These are phyloP conservation scores for Aspergillus eucalypticola DNA, from an alignment of 2,329 filamentous ascomycete species.

Conservation along the genomic window DNA sequence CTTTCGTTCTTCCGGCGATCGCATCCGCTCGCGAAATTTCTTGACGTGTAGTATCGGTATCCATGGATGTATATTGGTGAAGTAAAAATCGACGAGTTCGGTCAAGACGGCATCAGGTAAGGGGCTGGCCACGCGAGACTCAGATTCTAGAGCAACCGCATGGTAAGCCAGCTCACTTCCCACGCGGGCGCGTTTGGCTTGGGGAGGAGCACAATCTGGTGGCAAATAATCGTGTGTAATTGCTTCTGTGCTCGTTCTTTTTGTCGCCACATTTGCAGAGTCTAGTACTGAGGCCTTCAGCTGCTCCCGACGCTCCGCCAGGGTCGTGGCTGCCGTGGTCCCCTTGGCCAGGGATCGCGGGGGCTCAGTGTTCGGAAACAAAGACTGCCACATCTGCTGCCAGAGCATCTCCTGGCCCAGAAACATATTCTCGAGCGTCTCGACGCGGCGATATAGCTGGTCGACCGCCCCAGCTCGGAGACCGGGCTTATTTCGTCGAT, in stretches of 20 bases:
- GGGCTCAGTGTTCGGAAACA: background rate
- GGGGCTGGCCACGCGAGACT: too few species aligned
- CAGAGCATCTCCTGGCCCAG: constrained; percentile 23
- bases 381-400: constrained; percentile 20
- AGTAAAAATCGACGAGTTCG: constrained; percentile 33
- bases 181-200: too few species aligned
- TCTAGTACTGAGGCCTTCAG: too few species aligned
- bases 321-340: too few species aligned
- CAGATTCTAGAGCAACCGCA: too few species aligned
- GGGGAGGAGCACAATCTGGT: too few species aligned
- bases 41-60: constrained; percentile 36
- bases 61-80: constrained; percentile 35
- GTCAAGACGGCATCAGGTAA: constrained; percentile 22
- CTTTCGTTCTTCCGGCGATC: constrained; percentile 15
- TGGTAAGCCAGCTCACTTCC: too few species aligned
- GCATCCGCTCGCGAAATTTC: constrained; percentile 30
- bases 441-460: constrained; percentile 32
- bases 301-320: too few species aligned
- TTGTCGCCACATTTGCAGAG: too few species aligned
- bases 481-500: constrained; percentile 32
- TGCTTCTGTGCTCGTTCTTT: too few species aligned
- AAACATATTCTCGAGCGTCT: constrained; percentile 26
- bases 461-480: constrained; percentile 37
- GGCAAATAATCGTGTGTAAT: too few species aligned
- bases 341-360: too few species aligned